These are phyloP conservation scores for Silybum marianum DNA, from an alignment of 129 eudicot species.

Conservation along the genomic window DNA sequence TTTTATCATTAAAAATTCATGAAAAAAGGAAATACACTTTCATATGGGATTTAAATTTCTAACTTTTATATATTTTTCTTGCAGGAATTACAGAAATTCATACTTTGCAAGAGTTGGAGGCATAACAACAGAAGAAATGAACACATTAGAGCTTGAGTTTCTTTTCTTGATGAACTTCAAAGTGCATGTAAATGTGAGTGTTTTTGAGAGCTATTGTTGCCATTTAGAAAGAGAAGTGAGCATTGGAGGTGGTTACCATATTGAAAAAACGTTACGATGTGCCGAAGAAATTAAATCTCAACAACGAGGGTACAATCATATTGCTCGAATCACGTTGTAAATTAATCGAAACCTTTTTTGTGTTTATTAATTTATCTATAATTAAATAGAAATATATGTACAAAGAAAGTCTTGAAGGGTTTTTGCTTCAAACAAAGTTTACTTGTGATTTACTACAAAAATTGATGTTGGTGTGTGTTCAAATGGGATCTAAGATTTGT, in stretches of 20 bases:
- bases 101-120: constrained; percentile 94
- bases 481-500: constrained; percentile 31
- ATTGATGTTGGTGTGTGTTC: constrained; percentile 28
- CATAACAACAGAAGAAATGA: constrained; percentile 68
- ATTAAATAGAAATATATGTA: constrained; percentile 17
- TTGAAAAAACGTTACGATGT: constrained; percentile 80
- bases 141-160: constrained; percentile 77
- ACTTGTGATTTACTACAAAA: constrained; percentile 30
- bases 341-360: not conserved
- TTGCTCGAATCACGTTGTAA: constrained; percentile 51
- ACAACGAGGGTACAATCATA: constrained; percentile 49
- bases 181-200: constrained; percentile 91
- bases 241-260: constrained; percentile 93
- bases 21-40: not conserved
- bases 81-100: constrained; percentile 92
- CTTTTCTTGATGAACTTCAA: constrained; percentile 83
- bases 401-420: constrained; percentile 12
- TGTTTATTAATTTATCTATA: constrained; percentile 15
- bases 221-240: constrained; percentile 97
- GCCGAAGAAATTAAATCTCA: constrained; percentile 83
- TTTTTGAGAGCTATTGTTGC: constrained; percentile 86
- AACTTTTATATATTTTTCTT: not conserved
- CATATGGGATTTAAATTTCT: not conserved
- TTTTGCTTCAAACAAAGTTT: constrained; percentile 34
- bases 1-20: not conserved